Conservation (phyloP, 1,139 yeast genomes). For the Sugiyamaella novakii region DNA sequence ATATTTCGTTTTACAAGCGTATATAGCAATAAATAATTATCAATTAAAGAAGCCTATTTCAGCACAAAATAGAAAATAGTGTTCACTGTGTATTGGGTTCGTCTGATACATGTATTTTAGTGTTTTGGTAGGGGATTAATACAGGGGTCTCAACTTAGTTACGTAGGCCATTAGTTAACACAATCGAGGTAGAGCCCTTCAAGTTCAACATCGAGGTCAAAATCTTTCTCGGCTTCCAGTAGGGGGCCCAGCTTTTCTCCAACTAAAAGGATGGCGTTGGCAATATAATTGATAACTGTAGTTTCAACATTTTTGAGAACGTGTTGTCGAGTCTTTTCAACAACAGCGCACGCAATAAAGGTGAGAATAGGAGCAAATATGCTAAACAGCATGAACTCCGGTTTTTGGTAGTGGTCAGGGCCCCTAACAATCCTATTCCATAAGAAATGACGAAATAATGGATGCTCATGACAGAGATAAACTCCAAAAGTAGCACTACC, state of each 20-base stretch:
- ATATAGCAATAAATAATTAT: too few relatives aligned
- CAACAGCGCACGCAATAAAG: neutral
- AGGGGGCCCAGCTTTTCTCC: neutral
- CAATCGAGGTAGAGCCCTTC: neutral
- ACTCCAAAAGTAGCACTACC: conserved; percentile 11
- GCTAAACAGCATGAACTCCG: neutral
- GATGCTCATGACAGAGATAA: conserved; percentile 15
- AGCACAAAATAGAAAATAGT: too few relatives aligned
- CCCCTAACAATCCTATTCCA: conserved; percentile 6
- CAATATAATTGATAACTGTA: neutral
- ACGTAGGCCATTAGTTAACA: neutral
- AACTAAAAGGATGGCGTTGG: neutral
- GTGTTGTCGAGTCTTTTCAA: conserved; percentile 11
- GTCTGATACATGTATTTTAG: too few relatives aligned
- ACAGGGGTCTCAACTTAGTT: too few relatives aligned
- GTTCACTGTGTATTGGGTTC: too few relatives aligned
- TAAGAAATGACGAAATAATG: conserved; percentile 2
- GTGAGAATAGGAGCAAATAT: conserved; percentile 7
- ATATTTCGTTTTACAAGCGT: too few relatives aligned
- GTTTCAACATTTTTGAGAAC: neutral
- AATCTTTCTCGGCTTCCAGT: neutral
- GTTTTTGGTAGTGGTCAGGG: neutral
- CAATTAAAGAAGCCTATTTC: too few relatives aligned
- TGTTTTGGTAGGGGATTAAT: too few relatives aligned
- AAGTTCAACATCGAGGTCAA: neutral